Base-by-base conservation (phyloP, 1,284 basidiomycete genomes). In the Trichosporon inkin region DNA sequence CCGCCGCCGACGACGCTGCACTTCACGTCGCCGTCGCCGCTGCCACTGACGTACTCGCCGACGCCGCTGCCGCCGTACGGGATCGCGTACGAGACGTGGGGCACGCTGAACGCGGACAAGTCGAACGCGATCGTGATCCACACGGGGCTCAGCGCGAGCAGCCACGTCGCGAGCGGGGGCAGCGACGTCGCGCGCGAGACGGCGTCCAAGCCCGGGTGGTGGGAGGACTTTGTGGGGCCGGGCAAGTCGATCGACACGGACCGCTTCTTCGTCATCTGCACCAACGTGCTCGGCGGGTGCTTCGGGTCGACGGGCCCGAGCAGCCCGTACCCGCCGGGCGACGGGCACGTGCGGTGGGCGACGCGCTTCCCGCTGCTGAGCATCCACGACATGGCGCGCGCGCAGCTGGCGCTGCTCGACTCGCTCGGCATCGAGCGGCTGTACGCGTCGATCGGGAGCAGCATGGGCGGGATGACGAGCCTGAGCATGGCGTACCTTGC, bases 381-480 rank as follows among this genome's bases (percentile, higher is more conserved):
- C 49, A 86, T 99, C 62, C 96, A 97, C 73, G 95, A 99, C 78
- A 99, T 99, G 92, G 71, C 90, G 58, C 85, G 87, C 24, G 93
- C 93, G 1, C 96, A 99, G 78, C 81, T 39, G 2, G 28, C 34
- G 17, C 80, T 99, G 7, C 80, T 99, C 39, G 92, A 97, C 71
- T 84, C 88, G 67, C 82, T 99, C 1, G 88, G 88, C 13, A 88
- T 99, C 62, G 79, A 89, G 10, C 87, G 84, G 67, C 81, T 99
- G 6, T 96, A 95, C 75, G 96, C 96, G 19, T 91, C 87, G 64
- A 88, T 99, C 0, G 95, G 95, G 1, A 88, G 85, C 58, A 92
- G 89, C 34, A 99, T 99, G 95, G 95, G 95, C 36, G 95, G 88
- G 2, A 98, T 99, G 95, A 92, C 94, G 79, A 93, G 90, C 77